Percentiles rank a stretch among this genome's conserved stretches.
These are phyloP conservation scores for Fusarium subglutinans DNA, from an alignment of 2,329 filamentous ascomycete species.

Conservation along the genomic window DNA sequence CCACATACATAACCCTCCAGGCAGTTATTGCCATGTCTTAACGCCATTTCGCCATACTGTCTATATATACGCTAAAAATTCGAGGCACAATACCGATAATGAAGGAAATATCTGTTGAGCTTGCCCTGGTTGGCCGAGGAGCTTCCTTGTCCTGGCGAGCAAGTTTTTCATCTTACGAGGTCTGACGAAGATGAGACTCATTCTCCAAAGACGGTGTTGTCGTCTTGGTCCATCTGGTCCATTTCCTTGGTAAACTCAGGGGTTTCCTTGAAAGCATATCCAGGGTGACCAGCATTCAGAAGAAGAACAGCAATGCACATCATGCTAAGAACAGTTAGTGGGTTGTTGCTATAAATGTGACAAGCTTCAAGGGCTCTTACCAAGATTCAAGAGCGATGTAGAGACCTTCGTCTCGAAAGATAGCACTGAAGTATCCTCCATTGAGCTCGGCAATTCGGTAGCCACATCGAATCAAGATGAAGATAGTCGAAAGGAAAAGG, in stretches of 20 bases:
- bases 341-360: not conserved
- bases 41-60: conserved; percentile 22
- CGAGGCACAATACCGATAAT: not conserved
- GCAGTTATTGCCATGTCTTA: not conserved
- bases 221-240: conserved; percentile 1
- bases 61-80: not conserved
- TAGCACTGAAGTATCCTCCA: conserved; percentile 57
- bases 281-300: conserved; percentile 38
- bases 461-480: conserved; percentile 65
- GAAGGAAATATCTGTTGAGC: not conserved
- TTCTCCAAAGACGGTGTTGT: not conserved
- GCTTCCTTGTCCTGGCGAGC: not conserved
- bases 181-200: too few species aligned
- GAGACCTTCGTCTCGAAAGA: conserved; percentile 39
- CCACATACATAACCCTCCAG: not conserved
- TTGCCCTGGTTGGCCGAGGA: not conserved
- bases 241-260: not conserved
- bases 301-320: conserved; percentile 37
- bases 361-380: conserved; percentile 12
- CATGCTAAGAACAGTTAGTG: conserved; percentile 27
- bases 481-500: conserved; percentile 60
- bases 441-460: conserved; percentile 69
- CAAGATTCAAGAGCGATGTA: conserved; percentile 41
- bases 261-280: conserved; percentile 17
- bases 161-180: not conserved